These are phyloP conservation scores for Sphaerosporella brunnea DNA, from an alignment of 495 filamentous ascomycete genomes.

Conservation along the genomic window DNA sequence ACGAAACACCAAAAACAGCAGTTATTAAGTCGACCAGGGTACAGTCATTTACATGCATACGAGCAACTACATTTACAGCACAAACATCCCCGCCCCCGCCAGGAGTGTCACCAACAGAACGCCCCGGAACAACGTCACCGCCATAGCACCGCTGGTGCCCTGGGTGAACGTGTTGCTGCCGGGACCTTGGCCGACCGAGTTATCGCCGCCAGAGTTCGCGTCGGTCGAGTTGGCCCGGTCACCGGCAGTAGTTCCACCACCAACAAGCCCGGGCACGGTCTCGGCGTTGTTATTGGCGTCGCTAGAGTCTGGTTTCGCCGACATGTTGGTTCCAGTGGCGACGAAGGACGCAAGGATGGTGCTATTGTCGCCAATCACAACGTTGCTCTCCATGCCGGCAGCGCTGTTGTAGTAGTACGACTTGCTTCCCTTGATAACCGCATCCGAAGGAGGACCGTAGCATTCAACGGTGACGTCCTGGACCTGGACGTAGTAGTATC, in stretches of 20 bases:
- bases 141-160: conserved; percentile 27
- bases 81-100: conserved; percentile 37
- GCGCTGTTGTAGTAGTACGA: conserved; percentile 49
- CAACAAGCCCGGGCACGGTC: conserved; percentile 29
- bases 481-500: conserved; percentile 79
- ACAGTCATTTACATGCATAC: too few relatives aligned
- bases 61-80: too few relatives aligned
- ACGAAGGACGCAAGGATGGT: conserved; percentile 66
- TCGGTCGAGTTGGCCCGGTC: conserved; percentile 1
- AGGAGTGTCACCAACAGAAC: conserved; percentile 41
- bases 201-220: conserved; percentile 16
- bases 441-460: conserved; percentile 48
- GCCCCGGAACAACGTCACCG: conserved; percentile 33
- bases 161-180: conserved; percentile 11
- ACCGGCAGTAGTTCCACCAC: conserved; percentile 27
- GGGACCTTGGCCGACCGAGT: conserved; percentile 25
- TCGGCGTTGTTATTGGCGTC: conserved; percentile 25
- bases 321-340: conserved; percentile 59
- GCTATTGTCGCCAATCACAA: conserved; percentile 53
- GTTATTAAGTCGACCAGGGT: too few relatives aligned
- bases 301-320: conserved; percentile 28
- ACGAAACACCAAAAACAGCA: too few relatives aligned
- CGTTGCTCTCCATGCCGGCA: conserved; percentile 51
- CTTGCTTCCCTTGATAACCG: conserved; percentile 40
- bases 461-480: conserved; percentile 63